phyloP scores from a whole-genome alignment of 441 rosid species.

The Theobroma grandiflorum region DNA sequence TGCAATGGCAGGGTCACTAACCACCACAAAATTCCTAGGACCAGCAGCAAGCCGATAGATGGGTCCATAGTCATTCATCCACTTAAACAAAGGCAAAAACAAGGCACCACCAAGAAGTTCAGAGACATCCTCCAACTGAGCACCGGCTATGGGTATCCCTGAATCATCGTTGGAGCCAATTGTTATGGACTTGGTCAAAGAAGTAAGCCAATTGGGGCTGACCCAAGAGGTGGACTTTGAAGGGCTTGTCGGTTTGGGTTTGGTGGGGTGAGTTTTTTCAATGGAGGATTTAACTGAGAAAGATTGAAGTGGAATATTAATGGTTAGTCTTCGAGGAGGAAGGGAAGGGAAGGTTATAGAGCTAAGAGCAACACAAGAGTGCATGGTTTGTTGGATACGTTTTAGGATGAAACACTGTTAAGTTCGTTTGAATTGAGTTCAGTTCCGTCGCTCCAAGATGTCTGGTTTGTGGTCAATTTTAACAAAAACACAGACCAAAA shows the following conservation, averaged over 20 bases:
- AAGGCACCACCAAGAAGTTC: constrained; percentile 94
- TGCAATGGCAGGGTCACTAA: constrained; percentile 89
- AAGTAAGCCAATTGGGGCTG: constrained; percentile 93
- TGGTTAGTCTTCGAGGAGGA: constrained; percentile 15
- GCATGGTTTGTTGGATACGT: not conserved
- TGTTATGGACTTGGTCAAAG: constrained; percentile 65
- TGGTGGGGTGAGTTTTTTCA: constrained; percentile 42
- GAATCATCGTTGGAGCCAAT: constrained; percentile 67
- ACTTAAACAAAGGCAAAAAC: constrained; percentile 86
- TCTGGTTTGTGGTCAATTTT: constrained; percentile 10
- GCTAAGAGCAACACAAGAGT: constrained; percentile 3
- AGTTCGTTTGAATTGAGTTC: not conserved
- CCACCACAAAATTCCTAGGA: constrained; percentile 84
- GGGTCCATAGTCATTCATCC: constrained; percentile 93
- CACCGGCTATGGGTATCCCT: constrained; percentile 82
- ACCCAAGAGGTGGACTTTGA: constrained; percentile 77
- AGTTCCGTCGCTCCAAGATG: not conserved
- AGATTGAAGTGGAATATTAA: constrained; percentile 28
- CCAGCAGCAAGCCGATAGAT: constrained; percentile 93
- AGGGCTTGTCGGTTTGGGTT: constrained; percentile 32
- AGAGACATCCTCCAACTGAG: constrained; percentile 85
- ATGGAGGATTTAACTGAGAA: constrained; percentile 60
- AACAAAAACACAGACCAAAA: not conserved
- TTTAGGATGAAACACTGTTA: not conserved
- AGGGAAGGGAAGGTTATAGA: constrained; percentile 29